Conservation (phyloP, 805 yeast genomes). For the Metschnikowia picachoensis region DNA sequence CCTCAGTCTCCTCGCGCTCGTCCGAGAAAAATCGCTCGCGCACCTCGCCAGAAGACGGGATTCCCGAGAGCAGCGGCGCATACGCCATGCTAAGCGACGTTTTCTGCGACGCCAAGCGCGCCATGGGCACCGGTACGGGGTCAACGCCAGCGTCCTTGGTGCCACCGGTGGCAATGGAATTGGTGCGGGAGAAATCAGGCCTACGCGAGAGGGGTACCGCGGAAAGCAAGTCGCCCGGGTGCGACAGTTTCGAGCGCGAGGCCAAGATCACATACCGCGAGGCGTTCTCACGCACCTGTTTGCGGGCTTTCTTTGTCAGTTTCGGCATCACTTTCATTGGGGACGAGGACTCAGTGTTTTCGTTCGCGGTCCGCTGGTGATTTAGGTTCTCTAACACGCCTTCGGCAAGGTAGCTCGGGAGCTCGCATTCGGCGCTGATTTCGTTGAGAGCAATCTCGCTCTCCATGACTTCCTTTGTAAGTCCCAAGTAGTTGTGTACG, state of each 20-base stretch:
- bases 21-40: constrained; percentile 42
- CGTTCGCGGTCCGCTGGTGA: constrained; percentile 4
- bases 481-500: constrained; percentile 79
- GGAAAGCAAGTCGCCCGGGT: constrained; percentile 83
- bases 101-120: constrained; percentile 2
- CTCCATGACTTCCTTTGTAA: constrained; percentile 75
- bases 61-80: neutral
- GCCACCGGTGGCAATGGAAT: neutral
- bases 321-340: constrained; percentile 15
- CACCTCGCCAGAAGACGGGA: constrained; percentile 3
- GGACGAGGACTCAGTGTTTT: constrained; percentile 7
- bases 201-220: constrained; percentile 66
- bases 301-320: constrained; percentile 14
- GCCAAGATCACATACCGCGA: constrained; percentile 45
- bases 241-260: constrained; percentile 50
- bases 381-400: constrained; percentile 45
- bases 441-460: constrained; percentile 66
- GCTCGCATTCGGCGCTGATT: constrained; percentile 21
- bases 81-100: neutral
- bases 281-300: constrained; percentile 13
- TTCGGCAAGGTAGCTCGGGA: constrained; percentile 66
- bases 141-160: neutral
- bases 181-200: constrained; percentile 24
- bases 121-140: neutral
- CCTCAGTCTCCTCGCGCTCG: constrained; percentile 67